Evolutionary conservation across 208 protist species (phyloP), one percentile per base, ranked within the genome.

Genomic region (Strigomonas culicis): DNA sequence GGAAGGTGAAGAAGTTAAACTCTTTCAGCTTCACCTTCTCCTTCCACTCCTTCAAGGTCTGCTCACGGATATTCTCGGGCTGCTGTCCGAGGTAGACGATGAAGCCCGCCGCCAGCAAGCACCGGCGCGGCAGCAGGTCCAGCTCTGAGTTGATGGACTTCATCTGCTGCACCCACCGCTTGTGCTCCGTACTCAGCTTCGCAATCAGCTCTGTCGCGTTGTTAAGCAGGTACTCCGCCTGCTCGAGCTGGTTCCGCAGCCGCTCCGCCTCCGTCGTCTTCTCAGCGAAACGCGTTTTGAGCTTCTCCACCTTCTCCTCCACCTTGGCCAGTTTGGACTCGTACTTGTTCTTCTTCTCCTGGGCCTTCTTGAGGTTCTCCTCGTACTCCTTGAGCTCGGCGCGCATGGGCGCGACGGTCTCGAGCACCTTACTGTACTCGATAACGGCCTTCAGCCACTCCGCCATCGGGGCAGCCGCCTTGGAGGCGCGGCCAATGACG

Each of bases 371-470:
- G 4, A 97, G 77, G 62, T 94, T 92, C 8, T 69, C 70, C 75
- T 95, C 79, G 65, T 94, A 88, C 71, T 75, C 77, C 61, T 79
- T 76, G 58, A 97, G 73, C 71, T 97, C 89, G 41, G 73, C 72
- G 27, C 91, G 73, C 80, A 98, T 93, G 39, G 96, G 96, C 2
- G 72, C 82, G 1, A 97, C 88, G 49, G 93, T 92, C 66, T 98
- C 79, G 0, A 99, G 79, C 31, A 99, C 98, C 58, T 86, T 88
- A 62, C 95, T 95, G 87, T 98, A 99, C 68, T 98, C 80, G 6
- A 99, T 55, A 13, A 98, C 93, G 3, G 98, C 98, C 72, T 94
- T 91, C 4, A 99, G 92, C 98, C 98, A 99, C 57, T 93, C 87
- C 15, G 98, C 98, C 75, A 99, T 92, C 41, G 98, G 98, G 15